Conservation (phyloP, 2,329 filamentous ascomycete genomes). For the Aureobasidium melanogenum region DNA sequence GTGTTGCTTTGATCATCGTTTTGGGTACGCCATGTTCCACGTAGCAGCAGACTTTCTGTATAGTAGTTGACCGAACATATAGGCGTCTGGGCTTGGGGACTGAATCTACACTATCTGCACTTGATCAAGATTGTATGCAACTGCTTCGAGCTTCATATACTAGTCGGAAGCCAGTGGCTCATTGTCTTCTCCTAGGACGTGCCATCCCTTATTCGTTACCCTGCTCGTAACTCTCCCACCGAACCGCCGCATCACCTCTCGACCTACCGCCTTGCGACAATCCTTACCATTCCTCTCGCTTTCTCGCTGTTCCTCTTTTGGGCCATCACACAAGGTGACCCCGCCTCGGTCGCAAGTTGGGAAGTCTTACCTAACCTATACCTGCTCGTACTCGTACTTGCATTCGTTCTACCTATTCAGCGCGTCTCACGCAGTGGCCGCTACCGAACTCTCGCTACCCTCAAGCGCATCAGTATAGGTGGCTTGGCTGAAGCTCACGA, state of each 20-base stretch:
- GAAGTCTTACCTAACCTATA: constrained; percentile 82
- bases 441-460: constrained; percentile 62
- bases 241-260: constrained; percentile 70
- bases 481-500: constrained; percentile 79
- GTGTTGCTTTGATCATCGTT: constrained; percentile 76
- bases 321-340: constrained; percentile 63
- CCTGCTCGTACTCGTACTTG: constrained; percentile 60
- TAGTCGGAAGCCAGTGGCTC: not conserved
- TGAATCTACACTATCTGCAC: constrained; percentile 82
- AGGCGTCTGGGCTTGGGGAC: constrained; percentile 93
- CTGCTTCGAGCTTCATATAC: not conserved
- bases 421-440: constrained; percentile 62
- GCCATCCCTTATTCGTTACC: constrained; percentile 77
- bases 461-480: constrained; percentile 72
- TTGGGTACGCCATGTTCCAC: constrained; percentile 51
- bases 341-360: constrained; percentile 62
- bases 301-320: constrained; percentile 75
- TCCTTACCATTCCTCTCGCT: constrained; percentile 62
- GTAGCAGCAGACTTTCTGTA: not conserved
- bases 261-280: constrained; percentile 74
- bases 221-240: constrained; percentile 58
- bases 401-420: constrained; percentile 62
- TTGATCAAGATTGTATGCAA: constrained; percentile 60
- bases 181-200: constrained; percentile 52
- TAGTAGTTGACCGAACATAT: constrained; percentile 11